Evolutionary conservation across 1,284 basidiomycete genomes (phyloP).

Genomic region (Ustilago loliicola): DNA sequence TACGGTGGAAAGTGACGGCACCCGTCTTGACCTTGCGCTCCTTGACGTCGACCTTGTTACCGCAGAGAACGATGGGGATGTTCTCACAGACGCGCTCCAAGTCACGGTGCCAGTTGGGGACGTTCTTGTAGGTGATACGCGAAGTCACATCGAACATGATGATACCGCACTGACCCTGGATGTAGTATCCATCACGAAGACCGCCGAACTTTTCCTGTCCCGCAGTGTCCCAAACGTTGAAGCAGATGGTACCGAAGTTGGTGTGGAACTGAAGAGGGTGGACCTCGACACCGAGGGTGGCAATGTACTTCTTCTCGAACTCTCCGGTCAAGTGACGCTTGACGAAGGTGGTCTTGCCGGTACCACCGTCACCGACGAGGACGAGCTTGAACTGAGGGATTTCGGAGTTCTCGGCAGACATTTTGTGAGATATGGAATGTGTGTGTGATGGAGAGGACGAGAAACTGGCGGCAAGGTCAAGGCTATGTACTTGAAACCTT

Average conservation of each 20-base stretch:
- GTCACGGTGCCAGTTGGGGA: conserved; percentile 99
- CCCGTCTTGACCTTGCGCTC: conserved; percentile 99
- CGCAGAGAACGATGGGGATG: conserved; percentile 98
- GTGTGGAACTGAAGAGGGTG: conserved; percentile 96
- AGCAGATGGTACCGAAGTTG: conserved; percentile 98
- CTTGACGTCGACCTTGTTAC: conserved; percentile 99
- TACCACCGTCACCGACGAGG: conserved; percentile 97
- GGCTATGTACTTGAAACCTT: conserved; percentile 14
- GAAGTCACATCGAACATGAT: conserved; percentile 99
- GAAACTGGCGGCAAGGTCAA: conserved; percentile 17
- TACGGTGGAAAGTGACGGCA: conserved; percentile 98
- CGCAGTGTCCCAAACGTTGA: conserved; percentile 99
- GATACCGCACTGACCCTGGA: conserved; percentile 93
- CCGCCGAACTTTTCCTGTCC: conserved; percentile 95
- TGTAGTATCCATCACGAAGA: conserved; percentile 70
- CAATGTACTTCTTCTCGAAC: conserved; percentile 99
- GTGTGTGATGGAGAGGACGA: background rate
- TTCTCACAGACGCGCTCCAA: conserved; percentile 99
- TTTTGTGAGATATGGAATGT: conserved; percentile 15
- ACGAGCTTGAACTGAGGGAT: conserved; percentile 99
- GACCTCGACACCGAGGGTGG: conserved; percentile 99
- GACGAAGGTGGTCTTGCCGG: conserved; percentile 78
- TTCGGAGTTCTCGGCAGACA: conserved; percentile 58
- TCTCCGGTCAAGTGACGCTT: conserved; percentile 95
- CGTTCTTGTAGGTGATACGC: conserved; percentile 99